phyloP scores from a whole-genome alignment of 495 filamentous ascomycete genomes.

The Hypomontagnella monticulosa region DNA sequence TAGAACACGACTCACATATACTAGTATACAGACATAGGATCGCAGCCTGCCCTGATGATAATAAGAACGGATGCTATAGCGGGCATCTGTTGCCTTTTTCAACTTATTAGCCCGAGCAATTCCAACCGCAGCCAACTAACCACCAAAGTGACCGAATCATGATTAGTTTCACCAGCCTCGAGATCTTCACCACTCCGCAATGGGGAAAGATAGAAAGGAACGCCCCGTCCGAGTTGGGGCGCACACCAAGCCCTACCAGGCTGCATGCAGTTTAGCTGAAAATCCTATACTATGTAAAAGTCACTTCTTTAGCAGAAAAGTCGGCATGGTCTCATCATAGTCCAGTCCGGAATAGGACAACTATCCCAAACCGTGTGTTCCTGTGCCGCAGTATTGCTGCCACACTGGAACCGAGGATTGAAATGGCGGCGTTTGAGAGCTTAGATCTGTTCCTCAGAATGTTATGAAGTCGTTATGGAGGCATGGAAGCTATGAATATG shows the following conservation, averaged over 20 bases:
- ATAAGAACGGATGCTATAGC: slow-evolving; percentile 9
- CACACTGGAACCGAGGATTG: slow-evolving; percentile 17
- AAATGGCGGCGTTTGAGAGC: not conserved
- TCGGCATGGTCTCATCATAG: too few relatives aligned
- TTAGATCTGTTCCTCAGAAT: too few relatives aligned
- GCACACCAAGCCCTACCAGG: slow-evolving; percentile 25
- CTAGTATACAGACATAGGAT: not conserved
- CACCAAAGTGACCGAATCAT: slow-evolving; percentile 4
- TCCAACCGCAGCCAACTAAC: not conserved
- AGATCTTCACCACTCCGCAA: slow-evolving; percentile 36
- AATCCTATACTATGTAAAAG: slow-evolving; percentile 17
- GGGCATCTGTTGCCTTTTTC: slow-evolving; percentile 10
- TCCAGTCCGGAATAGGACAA: too few relatives aligned
- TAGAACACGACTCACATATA: too few relatives aligned
- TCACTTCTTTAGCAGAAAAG: not conserved
- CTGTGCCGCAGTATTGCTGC: slow-evolving; percentile 12
- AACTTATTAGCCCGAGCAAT: not conserved
- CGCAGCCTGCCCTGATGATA: slow-evolving; percentile 12
- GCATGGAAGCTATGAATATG: not conserved
- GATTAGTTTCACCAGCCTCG: slow-evolving; percentile 31
- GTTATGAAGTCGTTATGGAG: not conserved
- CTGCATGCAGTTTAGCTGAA: slow-evolving; percentile 25
- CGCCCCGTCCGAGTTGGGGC: not conserved
- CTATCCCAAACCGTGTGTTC: not conserved
- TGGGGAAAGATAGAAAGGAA: slow-evolving; percentile 21